Evolutionary conservation across 352 stramenopile species (phyloP).

Genomic region (Globisporangium middletonii): DNA sequence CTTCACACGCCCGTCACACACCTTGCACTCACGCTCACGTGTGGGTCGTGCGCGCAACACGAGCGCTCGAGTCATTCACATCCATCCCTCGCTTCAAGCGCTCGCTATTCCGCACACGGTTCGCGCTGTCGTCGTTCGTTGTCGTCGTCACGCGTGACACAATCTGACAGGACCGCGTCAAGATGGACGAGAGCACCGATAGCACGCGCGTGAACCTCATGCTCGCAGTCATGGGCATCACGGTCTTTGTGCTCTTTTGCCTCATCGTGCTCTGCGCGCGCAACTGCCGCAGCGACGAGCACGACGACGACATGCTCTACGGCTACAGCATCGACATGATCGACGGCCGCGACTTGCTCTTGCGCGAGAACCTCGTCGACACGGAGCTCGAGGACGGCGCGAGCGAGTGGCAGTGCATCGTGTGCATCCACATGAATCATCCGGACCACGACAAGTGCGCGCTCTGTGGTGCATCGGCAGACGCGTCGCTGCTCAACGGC

Average conservation of each 20-base stretch:
- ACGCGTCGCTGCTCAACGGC: slow-evolving; percentile 41
- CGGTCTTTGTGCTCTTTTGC: slow-evolving; percentile 45
- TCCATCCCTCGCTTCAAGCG: no score
- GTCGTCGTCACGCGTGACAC: not conserved
- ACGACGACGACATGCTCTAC: slow-evolving; percentile 26
- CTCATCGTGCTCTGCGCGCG: slow-evolving; percentile 33
- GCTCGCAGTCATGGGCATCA: slow-evolving; percentile 15
- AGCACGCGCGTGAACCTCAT: slow-evolving; percentile 12
- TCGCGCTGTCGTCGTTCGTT: not conserved
- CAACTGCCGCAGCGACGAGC: slow-evolving; percentile 26
- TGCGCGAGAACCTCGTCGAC: slow-evolving; percentile 63
- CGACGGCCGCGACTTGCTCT: slow-evolving; percentile 37
- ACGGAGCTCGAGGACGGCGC: slow-evolving; percentile 52
- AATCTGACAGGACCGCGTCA: not conserved
- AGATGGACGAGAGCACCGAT: slow-evolving; percentile 3
- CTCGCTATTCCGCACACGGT: no score
- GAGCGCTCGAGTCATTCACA: no score
- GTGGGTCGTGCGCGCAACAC: no score
- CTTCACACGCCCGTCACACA: no score
- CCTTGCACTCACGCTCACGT: no score
- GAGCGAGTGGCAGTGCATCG: slow-evolving; percentile 70
- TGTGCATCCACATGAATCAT: slow-evolving; percentile 73
- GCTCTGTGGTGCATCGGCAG: slow-evolving; percentile 57
- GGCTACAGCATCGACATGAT: slow-evolving; percentile 46
- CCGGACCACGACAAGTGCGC: slow-evolving; percentile 52